Conservation (phyloP, 306 rosid species). For the Medicago ruthenica region DNA sequence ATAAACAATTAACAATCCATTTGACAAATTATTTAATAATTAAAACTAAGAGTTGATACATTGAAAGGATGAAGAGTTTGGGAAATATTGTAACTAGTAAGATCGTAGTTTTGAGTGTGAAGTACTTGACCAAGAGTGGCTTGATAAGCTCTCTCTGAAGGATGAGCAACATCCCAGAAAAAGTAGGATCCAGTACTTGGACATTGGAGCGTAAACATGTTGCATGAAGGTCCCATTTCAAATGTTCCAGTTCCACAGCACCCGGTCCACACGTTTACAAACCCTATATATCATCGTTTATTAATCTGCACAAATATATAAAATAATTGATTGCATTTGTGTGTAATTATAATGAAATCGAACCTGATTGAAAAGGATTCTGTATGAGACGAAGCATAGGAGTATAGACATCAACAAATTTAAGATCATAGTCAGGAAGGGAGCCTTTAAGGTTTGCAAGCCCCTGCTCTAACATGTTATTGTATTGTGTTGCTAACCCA, state of each 20-base stretch:
- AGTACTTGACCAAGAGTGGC: conserved; percentile 18
- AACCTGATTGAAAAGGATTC: conserved; percentile 29
- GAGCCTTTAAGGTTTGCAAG: neutral
- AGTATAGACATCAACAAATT: conserved; percentile 44
- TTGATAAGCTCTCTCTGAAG: conserved; percentile 46
- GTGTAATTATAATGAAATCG: neutral
- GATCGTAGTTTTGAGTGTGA: neutral
- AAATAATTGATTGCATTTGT: neutral
- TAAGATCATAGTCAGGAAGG: conserved; percentile 19
- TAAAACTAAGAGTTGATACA: neutral
- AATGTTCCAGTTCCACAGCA: conserved; percentile 52
- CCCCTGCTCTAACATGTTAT: conserved; percentile 7
- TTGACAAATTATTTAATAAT: neutral
- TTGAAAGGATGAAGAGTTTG: conserved; percentile 7
- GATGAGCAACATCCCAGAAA: conserved; percentile 61
- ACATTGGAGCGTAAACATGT: neutral
- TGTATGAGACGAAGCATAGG: conserved; percentile 38
- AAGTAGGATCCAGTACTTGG: neutral
- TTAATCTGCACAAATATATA: neutral
- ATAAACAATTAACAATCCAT: neutral
- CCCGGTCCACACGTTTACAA: neutral
- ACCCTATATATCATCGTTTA: conserved; percentile 40
- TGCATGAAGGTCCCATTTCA: conserved; percentile 35
- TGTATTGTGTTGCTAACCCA: conserved; percentile 36
- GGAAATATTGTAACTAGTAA: neutral